A percentile compares a stretch with the other conserved stretches of the same genome.
Evolutionary conservation across 768 basidiomycete species (phyloP).

Genomic region (Collybiopsis confluens): DNA sequence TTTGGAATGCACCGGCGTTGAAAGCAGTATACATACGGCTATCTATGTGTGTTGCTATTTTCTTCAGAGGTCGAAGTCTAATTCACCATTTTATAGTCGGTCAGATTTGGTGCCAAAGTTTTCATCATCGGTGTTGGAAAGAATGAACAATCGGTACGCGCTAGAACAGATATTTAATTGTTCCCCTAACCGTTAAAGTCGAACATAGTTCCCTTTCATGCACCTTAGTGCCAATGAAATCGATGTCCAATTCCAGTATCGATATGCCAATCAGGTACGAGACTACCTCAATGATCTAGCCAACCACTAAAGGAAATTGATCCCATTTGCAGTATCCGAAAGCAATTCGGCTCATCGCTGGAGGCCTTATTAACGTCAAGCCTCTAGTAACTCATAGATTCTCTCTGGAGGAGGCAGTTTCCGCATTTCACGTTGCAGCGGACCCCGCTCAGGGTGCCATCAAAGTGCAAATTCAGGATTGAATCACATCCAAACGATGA

Average conservation of each 20-base stretch:
- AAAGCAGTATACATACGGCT: conserved; percentile 58
- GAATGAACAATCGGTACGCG: conserved; percentile 51
- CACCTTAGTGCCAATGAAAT: conserved; percentile 68
- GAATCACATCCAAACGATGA: conserved; percentile 6
- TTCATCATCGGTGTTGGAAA: conserved; percentile 71
- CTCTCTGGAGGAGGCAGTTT: conserved; percentile 63
- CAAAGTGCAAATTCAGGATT: conserved; percentile 65
- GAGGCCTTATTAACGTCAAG: conserved; percentile 65
- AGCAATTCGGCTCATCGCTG: conserved; percentile 78
- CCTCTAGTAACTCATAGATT: conserved; percentile 81
- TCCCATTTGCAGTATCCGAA: conserved; percentile 60
- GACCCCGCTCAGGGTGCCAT: conserved; percentile 65
- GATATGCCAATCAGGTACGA: conserved; percentile 58
- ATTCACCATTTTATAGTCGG: conserved; percentile 34
- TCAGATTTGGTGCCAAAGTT: conserved; percentile 61
- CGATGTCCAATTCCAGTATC: conserved; percentile 65
- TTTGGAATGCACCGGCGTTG: conserved; percentile 63
- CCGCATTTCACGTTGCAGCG: conserved; percentile 77
- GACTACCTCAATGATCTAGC: neutral
- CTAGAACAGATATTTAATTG: neutral
- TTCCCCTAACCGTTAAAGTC: neutral
- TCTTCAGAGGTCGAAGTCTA: neutral
- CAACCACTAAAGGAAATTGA: neutral
- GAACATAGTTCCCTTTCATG: conserved; percentile 63
- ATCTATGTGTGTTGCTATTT: conserved; percentile 39